Percentiles rank a stretch among this genome's conserved stretches.
These are phyloP conservation scores for Pachysandra terminalis DNA, from an alignment of 164 flowering plant genomes.

Conservation along the genomic window DNA sequence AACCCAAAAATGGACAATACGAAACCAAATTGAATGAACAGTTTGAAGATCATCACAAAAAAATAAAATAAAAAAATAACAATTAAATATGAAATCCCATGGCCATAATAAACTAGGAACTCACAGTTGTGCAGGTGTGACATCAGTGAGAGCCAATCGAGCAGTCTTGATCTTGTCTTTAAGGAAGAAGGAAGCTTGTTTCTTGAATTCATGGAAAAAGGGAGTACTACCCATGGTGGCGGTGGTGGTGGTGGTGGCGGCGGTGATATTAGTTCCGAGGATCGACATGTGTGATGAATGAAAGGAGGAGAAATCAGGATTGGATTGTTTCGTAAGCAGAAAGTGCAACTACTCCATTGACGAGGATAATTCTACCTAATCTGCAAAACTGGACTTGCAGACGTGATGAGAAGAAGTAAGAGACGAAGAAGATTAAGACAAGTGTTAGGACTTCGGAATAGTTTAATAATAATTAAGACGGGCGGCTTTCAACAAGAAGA, in stretches of 20 bases:
- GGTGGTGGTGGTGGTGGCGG: no score
- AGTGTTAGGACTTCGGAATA: neutral
- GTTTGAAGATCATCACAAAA: no score
- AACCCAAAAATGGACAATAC: no score
- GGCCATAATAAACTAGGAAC: conserved; percentile 20
- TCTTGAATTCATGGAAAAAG: conserved; percentile 73
- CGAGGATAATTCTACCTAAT: conserved; percentile 1
- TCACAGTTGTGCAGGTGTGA: conserved; percentile 83
- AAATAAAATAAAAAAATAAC: no score
- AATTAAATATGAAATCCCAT: no score
- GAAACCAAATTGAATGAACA: no score
- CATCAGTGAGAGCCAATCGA: conserved; percentile 80
- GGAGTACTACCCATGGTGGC: conserved; percentile 42
- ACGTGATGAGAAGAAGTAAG: conserved; percentile 12
- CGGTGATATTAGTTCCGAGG: conserved; percentile 27
- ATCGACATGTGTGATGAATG: conserved; percentile 32
- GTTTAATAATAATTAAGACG: neutral
- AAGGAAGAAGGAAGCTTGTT: conserved; percentile 87
- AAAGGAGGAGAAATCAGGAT: neutral
- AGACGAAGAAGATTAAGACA: neutral
- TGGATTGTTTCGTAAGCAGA: conserved; percentile 14
- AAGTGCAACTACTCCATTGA: conserved; percentile 30
- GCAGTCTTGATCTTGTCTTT: conserved; percentile 92
- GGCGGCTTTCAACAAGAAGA: conserved; percentile 12
- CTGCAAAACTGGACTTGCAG: conserved; percentile 3